Conservation (phyloP, 306 rosid genomes). For the Quercus mongolica region DNA sequence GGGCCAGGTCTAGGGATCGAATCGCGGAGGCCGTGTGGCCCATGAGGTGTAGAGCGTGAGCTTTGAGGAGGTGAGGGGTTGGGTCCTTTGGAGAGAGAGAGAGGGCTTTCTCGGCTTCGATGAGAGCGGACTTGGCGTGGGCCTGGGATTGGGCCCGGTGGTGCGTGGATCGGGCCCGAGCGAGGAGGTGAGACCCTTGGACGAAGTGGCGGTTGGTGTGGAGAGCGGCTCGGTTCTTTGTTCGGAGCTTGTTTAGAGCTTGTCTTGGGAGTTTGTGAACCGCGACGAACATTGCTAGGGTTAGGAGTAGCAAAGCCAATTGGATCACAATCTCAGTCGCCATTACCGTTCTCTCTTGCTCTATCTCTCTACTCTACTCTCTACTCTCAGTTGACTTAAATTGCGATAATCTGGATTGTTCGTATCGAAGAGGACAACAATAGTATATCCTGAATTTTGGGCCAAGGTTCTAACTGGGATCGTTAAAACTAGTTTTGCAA, state of each 20-base stretch:
- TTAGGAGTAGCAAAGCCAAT: constrained; percentile 35
- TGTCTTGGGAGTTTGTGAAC: constrained; percentile 26
- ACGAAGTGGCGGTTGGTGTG: constrained; percentile 43
- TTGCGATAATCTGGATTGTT: neutral
- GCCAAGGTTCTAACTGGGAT: neutral
- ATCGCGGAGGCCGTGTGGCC: constrained; percentile 45
- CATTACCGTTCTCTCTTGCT: constrained; percentile 13
- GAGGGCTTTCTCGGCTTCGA: constrained; percentile 49
- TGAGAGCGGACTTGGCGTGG: constrained; percentile 54
- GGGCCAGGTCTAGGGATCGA: constrained; percentile 38
- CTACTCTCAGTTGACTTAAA: too few relatives aligned
- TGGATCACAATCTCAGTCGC: constrained; percentile 36
- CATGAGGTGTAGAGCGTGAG: constrained; percentile 38
- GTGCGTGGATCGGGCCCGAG: constrained; percentile 44
- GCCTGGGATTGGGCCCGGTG: constrained; percentile 20
- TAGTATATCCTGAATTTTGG: neutral
- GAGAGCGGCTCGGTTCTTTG: constrained; percentile 28
- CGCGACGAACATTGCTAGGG: constrained; percentile 32
- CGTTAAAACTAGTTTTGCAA: too few relatives aligned
- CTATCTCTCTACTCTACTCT: too few relatives aligned
- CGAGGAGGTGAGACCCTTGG: constrained; percentile 47
- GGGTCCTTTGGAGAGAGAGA: constrained; percentile 51
- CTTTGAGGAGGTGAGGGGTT: constrained; percentile 50
- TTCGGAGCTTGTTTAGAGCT: constrained; percentile 30
- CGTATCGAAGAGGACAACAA: neutral